These are phyloP conservation scores for Spatholobus suberectus DNA, from an alignment of 306 rosid species.

Conservation along the genomic window DNA sequence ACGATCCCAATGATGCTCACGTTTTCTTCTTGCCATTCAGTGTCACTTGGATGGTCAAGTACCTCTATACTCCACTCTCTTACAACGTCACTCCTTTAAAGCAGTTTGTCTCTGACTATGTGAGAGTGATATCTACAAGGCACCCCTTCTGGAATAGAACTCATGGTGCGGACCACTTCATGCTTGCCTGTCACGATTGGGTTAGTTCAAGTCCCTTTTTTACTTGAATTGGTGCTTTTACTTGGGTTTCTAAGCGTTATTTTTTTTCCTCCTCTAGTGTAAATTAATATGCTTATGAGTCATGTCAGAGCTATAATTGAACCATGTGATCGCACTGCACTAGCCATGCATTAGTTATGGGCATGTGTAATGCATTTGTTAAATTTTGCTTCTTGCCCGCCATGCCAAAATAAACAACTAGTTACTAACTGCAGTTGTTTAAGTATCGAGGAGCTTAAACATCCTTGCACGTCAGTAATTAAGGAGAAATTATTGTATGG, in stretches of 20 bases:
- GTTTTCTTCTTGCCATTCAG: conserved; percentile 81
- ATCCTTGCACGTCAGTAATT: background rate
- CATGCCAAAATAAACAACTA: background rate
- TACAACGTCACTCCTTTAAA: conserved; percentile 51
- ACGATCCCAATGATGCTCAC: conserved; percentile 63
- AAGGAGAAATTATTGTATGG: background rate
- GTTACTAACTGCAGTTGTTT: background rate
- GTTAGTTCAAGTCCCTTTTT: conserved; percentile 48
- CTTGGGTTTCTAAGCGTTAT: no score
- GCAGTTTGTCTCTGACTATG: conserved; percentile 70
- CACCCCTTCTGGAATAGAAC: conserved; percentile 82
- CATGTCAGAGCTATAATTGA: no score
- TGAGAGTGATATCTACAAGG: conserved; percentile 54
- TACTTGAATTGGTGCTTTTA: background rate
- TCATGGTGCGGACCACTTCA: conserved; percentile 82
- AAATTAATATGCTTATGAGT: no score
- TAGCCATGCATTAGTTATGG: background rate
- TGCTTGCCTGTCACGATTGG: conserved; percentile 90
- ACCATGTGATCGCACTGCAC: background rate
- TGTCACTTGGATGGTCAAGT: conserved; percentile 87
- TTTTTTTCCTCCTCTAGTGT: no score
- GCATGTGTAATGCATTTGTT: background rate
- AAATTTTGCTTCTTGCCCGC: background rate
- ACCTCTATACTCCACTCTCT: conserved; percentile 57
- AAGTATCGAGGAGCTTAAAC: background rate